Conservation (phyloP, 306 rosid species). For the Dicorynia guianensis region DNA sequence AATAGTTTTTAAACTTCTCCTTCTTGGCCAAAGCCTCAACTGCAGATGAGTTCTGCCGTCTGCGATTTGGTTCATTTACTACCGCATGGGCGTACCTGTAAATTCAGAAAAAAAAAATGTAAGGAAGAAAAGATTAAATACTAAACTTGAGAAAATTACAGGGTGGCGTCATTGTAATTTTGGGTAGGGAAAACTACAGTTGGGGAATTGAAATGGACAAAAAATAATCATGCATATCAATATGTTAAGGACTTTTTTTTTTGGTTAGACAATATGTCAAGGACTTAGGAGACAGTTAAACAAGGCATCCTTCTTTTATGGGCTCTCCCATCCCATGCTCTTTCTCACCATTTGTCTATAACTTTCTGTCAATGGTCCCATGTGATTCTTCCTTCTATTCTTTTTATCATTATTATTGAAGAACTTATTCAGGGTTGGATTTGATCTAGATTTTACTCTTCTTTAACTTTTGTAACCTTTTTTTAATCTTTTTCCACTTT, state of each 20-base stretch:
- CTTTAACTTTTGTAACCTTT: too few relatives aligned
- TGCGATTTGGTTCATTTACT: constrained; percentile 42
- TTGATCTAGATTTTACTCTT: too few relatives aligned
- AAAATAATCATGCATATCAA: constrained; percentile 52
- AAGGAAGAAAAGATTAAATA: neutral
- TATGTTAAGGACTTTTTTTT: too few relatives aligned
- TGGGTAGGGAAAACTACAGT: constrained; percentile 55
- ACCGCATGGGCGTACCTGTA: constrained; percentile 54
- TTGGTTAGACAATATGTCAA: too few relatives aligned
- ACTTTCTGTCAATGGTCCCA: too few relatives aligned
- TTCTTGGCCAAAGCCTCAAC: constrained; percentile 38
- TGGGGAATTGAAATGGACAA: constrained; percentile 46
- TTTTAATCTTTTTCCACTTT: too few relatives aligned
- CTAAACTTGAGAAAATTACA: neutral
- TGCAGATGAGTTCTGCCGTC: constrained; percentile 44
- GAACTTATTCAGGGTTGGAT: too few relatives aligned
- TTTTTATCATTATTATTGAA: too few relatives aligned
- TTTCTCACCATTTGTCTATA: too few relatives aligned
- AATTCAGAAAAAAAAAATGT: constrained; percentile 17
- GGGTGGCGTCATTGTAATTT: constrained; percentile 31
- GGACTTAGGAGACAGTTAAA: constrained; percentile 67
- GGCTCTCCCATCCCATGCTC: constrained; percentile 50
- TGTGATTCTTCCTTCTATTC: too few relatives aligned
- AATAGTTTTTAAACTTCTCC: neutral
- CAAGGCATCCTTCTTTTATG: constrained; percentile 62